phyloP scores from a whole-genome alignment of 441 rosid genomes.

The Mallotus repandus region DNA sequence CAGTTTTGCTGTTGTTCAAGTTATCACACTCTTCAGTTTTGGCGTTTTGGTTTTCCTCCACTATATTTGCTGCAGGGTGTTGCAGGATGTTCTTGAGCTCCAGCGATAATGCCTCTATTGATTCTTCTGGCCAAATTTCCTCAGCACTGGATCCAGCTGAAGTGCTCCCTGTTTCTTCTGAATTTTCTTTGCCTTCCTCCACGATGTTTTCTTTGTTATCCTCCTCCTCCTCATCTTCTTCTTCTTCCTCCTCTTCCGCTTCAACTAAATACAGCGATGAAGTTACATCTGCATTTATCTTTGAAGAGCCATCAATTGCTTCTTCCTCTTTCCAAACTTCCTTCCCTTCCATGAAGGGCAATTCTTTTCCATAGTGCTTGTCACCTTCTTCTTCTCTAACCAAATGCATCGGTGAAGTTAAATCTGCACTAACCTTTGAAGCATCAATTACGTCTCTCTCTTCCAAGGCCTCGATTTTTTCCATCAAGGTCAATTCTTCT shows the following conservation, averaged over 20 bases:
- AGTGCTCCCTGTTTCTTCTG: slow-evolving; percentile 34
- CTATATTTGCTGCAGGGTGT: slow-evolving; percentile 16
- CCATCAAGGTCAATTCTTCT: not conserved
- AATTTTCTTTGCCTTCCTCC: slow-evolving; percentile 24
- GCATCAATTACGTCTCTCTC: not conserved
- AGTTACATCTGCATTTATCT: not conserved
- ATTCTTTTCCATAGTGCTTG: not conserved
- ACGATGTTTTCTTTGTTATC: slow-evolving; percentile 10
- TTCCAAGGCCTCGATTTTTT: not conserved
- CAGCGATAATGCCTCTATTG: slow-evolving; percentile 24
- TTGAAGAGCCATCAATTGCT: not conserved
- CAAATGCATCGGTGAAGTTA: not conserved
- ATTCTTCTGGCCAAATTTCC: slow-evolving; percentile 43
- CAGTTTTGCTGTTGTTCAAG: slow-evolving; percentile 1
- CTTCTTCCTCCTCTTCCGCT: not conserved
- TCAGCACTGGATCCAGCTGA: slow-evolving; percentile 33
- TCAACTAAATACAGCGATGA: not conserved
- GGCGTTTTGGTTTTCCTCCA: slow-evolving; percentile 4
- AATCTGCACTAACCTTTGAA: too few species aligned
- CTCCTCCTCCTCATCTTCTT: slow-evolving; percentile 9
- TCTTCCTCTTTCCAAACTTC: slow-evolving; percentile 4
- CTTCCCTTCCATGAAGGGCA: not conserved
- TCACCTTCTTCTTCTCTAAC: slow-evolving; percentile 28
- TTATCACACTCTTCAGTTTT: not conserved
- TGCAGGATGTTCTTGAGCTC: slow-evolving; percentile 20